Base-by-base conservation (phyloP, 2,329 filamentous ascomycete species). In the Ophiostoma australiae region DNA sequence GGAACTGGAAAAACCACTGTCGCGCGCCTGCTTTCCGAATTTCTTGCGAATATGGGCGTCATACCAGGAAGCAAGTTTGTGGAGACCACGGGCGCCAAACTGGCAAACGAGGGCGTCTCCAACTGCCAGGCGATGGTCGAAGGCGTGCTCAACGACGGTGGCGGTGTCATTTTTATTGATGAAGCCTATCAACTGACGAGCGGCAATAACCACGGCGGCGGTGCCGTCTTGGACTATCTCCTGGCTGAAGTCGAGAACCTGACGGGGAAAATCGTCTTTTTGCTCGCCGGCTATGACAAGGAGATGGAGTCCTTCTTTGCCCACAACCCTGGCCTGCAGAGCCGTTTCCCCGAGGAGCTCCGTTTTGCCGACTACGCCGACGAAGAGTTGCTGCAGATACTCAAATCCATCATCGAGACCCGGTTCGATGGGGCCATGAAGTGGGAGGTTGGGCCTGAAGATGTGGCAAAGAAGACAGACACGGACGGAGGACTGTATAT, bases 1-100 rank as follows among this genome's bases (percentile, higher is more conserved):
- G 91, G 91, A 3, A 93, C 91, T 0, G 86, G 88, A 0, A 93
- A 93, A 80, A 94, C 91, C 0, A 94, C 91, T 0, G 88, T 94
- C 0, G 91, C 91, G 0, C 83, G 91, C 0, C 79, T 91, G 0
- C 93, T 92, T 71, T 89, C 86, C 0, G 83, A 86, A 7, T 90
- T 93, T 48, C 80, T 94, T 0, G 82, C 84, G 0, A 83, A 86
- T 0, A 79, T 91, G 0, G 87, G 88, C 0, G 86, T 87, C 0
- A 81, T 94, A 5, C 83, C 89, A 0, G 90, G 90, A 0, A 77
- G 77, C 10, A 72, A 74, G 2, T 90, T 93, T 73, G 77, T 87
- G 8, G 91, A 94, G 74, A 90, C 86, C 0, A 90, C 90, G 0
- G 91, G 91, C 0, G 87, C 91, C 0, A 82, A 83, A 20, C 82